phyloP scores from a whole-genome alignment of 768 basidiomycete species.

The Termitomyces sp. region DNA sequence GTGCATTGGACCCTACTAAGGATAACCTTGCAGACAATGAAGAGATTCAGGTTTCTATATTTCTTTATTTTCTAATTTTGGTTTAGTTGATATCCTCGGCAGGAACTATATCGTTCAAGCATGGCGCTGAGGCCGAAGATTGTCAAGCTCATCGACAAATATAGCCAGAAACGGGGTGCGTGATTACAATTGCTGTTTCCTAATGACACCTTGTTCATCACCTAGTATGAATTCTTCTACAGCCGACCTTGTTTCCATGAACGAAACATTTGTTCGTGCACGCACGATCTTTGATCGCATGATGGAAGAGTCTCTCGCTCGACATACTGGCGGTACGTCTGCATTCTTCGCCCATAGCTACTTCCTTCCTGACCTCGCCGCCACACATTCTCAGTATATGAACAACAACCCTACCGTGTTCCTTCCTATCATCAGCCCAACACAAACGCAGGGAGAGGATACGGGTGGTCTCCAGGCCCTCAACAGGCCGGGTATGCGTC shows the following conservation, averaged over 20 bases:
- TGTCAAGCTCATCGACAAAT: constrained; percentile 94
- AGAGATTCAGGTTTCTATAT: constrained; percentile 63
- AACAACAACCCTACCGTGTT: constrained; percentile 29
- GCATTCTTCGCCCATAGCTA: background rate
- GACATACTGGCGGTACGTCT: constrained; percentile 57
- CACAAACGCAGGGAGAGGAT: constrained; percentile 23
- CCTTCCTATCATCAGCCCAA: constrained; percentile 18
- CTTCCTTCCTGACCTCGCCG: background rate
- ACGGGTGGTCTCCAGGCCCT: constrained; percentile 43
- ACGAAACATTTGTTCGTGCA: constrained; percentile 88
- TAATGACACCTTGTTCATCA: constrained; percentile 20
- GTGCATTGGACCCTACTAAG: constrained; percentile 64
- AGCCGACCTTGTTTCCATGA: constrained; percentile 95
- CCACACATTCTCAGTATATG: constrained; percentile 39
- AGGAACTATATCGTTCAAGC: constrained; percentile 88
- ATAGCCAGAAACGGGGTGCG: constrained; percentile 82
- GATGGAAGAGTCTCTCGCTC: constrained; percentile 86
- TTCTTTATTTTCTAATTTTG: background rate
- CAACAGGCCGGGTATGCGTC: constrained; percentile 29
- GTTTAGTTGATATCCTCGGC: background rate
- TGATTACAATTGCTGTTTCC: background rate
- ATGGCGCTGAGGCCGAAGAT: constrained; percentile 93
- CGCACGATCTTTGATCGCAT: constrained; percentile 87
- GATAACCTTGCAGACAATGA: constrained; percentile 89
- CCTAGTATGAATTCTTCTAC: background rate